Base-by-base conservation (phyloP, 2,329 filamentous ascomycete species). In the Whalleya microplaca region DNA sequence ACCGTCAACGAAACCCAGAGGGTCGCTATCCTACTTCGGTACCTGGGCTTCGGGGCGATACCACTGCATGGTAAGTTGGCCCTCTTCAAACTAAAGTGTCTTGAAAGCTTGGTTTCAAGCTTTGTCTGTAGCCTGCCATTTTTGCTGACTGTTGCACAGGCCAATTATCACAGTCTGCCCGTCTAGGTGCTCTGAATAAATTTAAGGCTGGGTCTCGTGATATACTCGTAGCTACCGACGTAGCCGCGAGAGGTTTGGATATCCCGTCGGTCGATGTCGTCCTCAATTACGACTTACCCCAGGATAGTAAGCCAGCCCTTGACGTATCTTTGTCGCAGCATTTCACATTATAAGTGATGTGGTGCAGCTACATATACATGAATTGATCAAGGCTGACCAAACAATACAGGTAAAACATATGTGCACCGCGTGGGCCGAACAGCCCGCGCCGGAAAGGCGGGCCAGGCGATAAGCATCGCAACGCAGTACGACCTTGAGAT, bases 1-100 rank as follows among this genome's bases (percentile, higher is more conserved):
- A 99, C 95, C 0, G 91, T 98, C 44, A 90, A 91, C 73, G 94
- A 98, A 72, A 90, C 92, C 0, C 92, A 96, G 72, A 85, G 95
- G 8, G 75, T 97, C 29, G 87, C 93, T 21, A 90, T 96, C 67
- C 76, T 99, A 16, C 82, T 97, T 2, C 87, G 94, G 47, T 83
- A 88, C 0, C 84, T 99, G 2, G 94, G 93, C 23, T 95, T 97
- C 70, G 88, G 89, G 41, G 94, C 93, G 3, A 95, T 98, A 58
- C 94, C 95, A 0, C 82, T 99, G 0, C 94, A 99, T 74, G 95
- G 68, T 64, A 46, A 50, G 62, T 59, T 14, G 21, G 9, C 19
- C n/a, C 41, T 41, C 21, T 21, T 18, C 18, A 6, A 12, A 29
- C 29, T 21, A 19, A 32, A 18, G 16, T 5, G 16, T 12, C 43